Evolutionary conservation across 2,329 filamentous ascomycete genomes (phyloP).

Genomic region (Fusarium mundagurra): DNA sequence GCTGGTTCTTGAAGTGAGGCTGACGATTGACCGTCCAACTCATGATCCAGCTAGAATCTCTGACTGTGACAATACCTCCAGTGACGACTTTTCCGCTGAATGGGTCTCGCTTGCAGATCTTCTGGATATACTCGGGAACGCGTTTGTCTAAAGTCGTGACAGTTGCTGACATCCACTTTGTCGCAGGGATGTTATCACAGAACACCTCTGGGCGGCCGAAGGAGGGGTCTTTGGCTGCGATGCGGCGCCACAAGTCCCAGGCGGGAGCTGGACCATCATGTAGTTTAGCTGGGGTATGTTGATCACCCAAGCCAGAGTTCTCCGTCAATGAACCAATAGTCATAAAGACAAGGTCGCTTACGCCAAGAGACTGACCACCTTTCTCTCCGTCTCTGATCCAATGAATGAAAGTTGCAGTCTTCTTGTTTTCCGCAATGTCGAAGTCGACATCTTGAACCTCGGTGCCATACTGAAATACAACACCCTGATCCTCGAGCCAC

Average conservation of each 20-base stretch:
- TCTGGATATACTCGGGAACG: background rate
- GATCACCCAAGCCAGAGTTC: background rate
- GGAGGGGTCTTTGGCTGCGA: background rate
- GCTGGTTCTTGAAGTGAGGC: constrained; percentile 3
- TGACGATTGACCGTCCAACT: background rate
- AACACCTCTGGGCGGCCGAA: background rate
- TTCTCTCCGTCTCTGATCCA: background rate
- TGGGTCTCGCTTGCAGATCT: constrained; percentile 1
- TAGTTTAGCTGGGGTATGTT: background rate
- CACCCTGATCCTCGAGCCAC: background rate
- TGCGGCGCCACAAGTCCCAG: constrained; percentile 3
- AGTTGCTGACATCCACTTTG: constrained; percentile 1
- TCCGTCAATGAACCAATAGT: constrained; percentile 1
- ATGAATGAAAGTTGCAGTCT: background rate
- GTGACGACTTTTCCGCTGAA: background rate
- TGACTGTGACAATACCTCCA: background rate
- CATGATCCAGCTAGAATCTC: background rate
- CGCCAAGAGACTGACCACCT: background rate
- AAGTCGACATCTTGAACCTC: background rate
- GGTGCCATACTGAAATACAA: background rate
- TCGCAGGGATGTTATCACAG: background rate
- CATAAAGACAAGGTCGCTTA: background rate
- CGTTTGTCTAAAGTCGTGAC: background rate
- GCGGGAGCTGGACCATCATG: constrained; percentile 1
- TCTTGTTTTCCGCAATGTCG: background rate